Evolutionary conservation across 106 monocot genomes (phyloP), one percentile per base, ranked within the genome.

Genomic region (Platanthera guangdongensis): DNA sequence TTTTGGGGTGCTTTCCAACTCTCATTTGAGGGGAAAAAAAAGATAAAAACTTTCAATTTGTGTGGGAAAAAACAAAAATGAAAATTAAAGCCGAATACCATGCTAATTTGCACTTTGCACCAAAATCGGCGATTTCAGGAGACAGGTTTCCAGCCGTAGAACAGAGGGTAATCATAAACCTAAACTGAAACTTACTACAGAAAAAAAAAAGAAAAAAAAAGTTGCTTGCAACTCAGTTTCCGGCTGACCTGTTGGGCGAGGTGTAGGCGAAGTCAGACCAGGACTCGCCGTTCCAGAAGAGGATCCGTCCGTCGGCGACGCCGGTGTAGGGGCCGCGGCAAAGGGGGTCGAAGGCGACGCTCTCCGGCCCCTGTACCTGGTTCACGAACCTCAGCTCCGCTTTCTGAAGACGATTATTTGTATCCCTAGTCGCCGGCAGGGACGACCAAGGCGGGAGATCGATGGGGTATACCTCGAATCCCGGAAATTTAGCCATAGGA

Each of bases 291-390:
- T 87, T 79, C 87, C 87, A 90, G 77, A 87, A 81, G 45, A 87
- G 57, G 15, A 90, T 63, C 50, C 90, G 78, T 52, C 90, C 90
- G 71, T 90, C 87, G 19, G 87, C 90, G 49, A 90, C 79, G 59
- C 90, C 90, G 16, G 90, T 85, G 79, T 90, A 90, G 32, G 90
- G 90, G 8, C 90, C 90, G 47, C 85, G 79, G 4, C 87, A 87
- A 8, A 69, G 55, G 5, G 83, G 83, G 69, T 90, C 90, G 52
- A 87, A 90, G 46, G 83, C 79, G 78, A 87, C 51, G 85, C 90
- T 87, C 85, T 90, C 90, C 4, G 90, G 90, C 0, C 90, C 87
- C 75, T 90, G 87, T 4, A 90, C 77, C 60, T 83, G 85, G 50
- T 80, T 82, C 53, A 74, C 30, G 79, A 81, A 85, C 76, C 79